Base-by-base conservation (phyloP, 495 filamentous ascomycete species). In the Tuber aestivum region DNA sequence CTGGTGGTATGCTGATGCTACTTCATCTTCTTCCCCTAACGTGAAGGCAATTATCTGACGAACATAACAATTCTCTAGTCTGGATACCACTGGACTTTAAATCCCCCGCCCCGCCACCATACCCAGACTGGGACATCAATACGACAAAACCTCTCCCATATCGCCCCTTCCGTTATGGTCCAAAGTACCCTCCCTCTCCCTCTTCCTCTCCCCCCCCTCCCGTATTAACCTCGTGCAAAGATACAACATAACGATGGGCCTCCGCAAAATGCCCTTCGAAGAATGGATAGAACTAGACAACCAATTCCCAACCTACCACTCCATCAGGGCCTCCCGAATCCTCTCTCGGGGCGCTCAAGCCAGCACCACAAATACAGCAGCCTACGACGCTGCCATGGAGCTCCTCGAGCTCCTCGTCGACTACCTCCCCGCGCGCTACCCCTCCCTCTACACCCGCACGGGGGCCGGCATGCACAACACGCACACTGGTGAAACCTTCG, bases 251-350 rank as follows among this genome's bases (percentile, higher is more conserved):
- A 96, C 92, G 2, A 93, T 97, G 92, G 94, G 94, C 3, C 86
- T 97, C 21, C 88, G 93, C 69, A 90, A 87, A 37, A 89, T 95
- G 87, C 87, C 91, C 76, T 92, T 90, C 86, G 89, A 91, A 79
- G 91, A 93, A 50, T 97, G 93, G 93, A 95, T 96, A 88, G 91
- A 96, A 84, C 89, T 97, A 50, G 94, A 97, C 85, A 94, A 92
- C 79, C 89, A 95, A 70, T 97, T 89, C 84, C 86, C 89, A 4
- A 89, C 88, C 72, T 97, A 88, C 84, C 93, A 97, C 84, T 87
- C 88, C 65, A 87, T 90, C 79, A 97, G 96, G 83, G 87, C 87
- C 4, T 86, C 85, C 8, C 88, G 94, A 1, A 93, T 97, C 75
- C 73, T 85, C 73, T 89, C 93, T 73, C 91, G 94, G 1, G 92